Evolutionary conservation across 2,329 filamentous ascomycete genomes (phyloP), one percentile per base, ranked within the genome.

Genomic region (Diaporthe australafricana): DNA sequence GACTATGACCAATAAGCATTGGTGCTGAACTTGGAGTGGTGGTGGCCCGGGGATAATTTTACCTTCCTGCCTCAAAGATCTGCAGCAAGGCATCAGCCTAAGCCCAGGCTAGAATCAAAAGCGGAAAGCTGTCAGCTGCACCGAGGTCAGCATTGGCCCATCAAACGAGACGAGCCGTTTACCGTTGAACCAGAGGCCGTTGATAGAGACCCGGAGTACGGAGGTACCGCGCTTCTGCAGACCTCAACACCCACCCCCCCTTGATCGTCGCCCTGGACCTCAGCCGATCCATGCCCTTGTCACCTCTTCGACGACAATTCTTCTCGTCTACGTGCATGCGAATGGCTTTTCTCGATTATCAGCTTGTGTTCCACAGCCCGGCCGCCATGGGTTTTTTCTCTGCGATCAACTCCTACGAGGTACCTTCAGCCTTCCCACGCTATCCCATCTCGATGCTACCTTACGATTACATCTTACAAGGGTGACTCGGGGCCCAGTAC

Each of bases 81-180:
- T 71, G 72, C 72, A 71, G n/a, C 68, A 45, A 71, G 63, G 45
- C 42, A 53, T 52, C 55, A 67, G 60, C 68, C 66, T 20, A 71
- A 65, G 62, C 60, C 53, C 16, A 52, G 40, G 30, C 27, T 63
- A 55, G 38, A 20, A 45, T 48, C 67, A 16, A 65, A 65, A 65
- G 14, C 52, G 66, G 53, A 47, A 55, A 45, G 27, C 47, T 47
- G 63, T 53, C 30, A 65, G 65, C 72, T 71, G 42, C 65, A 65
- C 69, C 65, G 45, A 35, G 48, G 63, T 68, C 72, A 69, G 72
- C 65, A 22, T 52, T 68, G 70, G 63, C 35, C 25, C 22, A 53
- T 25, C n/a, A 17, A 66, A 65, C 53, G 14, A 50, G 66, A 60
- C 53, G 1, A 53, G 52, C 55, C 71, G 71, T 73, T 71, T 68